These are phyloP conservation scores for Gynostemma pentaphyllum DNA, from an alignment of 306 rosid species.

Conservation along the genomic window DNA sequence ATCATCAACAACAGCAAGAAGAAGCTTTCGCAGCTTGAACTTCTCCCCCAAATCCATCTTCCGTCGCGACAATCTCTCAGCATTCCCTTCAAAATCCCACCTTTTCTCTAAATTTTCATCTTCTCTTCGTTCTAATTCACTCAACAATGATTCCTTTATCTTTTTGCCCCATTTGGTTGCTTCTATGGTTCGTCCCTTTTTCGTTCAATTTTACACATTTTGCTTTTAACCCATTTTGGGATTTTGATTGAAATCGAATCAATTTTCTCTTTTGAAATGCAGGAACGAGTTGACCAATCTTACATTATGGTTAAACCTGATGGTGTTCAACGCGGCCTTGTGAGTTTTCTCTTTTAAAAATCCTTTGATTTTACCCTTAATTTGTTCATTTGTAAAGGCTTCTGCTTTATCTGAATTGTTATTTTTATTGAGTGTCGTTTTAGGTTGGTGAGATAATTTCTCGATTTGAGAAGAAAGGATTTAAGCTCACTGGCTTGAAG, in stretches of 20 bases:
- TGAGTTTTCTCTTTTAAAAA: slow-evolving; percentile 17
- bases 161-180: slow-evolving; percentile 79
- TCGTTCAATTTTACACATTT: background rate
- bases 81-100: slow-evolving; percentile 58
- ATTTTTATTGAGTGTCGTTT: slow-evolving; percentile 16
- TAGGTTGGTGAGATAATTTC: slow-evolving; percentile 95
- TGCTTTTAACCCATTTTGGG: background rate
- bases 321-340: slow-evolving; percentile 97
- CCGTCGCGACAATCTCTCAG: slow-evolving; percentile 32
- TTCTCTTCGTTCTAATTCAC: slow-evolving; percentile 30
- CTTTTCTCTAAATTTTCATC: slow-evolving; percentile 33
- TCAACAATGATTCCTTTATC: slow-evolving; percentile 32
- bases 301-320: slow-evolving; percentile 98
- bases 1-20: too few species aligned
- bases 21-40: slow-evolving; percentile 17
- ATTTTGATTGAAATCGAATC: too few species aligned
- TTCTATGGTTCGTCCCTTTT: slow-evolving; percentile 39
- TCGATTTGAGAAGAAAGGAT: slow-evolving; percentile 93
- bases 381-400: background rate
- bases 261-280: slow-evolving; percentile 16
- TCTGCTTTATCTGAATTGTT: slow-evolving; percentile 1
- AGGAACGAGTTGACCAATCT: slow-evolving; percentile 83
- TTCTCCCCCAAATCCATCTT: slow-evolving; percentile 12
- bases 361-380: background rate
- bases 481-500: slow-evolving; percentile 85